phyloP scores from a whole-genome alignment of 2,329 filamentous ascomycete species.

The Endocalyx cinctus region DNA sequence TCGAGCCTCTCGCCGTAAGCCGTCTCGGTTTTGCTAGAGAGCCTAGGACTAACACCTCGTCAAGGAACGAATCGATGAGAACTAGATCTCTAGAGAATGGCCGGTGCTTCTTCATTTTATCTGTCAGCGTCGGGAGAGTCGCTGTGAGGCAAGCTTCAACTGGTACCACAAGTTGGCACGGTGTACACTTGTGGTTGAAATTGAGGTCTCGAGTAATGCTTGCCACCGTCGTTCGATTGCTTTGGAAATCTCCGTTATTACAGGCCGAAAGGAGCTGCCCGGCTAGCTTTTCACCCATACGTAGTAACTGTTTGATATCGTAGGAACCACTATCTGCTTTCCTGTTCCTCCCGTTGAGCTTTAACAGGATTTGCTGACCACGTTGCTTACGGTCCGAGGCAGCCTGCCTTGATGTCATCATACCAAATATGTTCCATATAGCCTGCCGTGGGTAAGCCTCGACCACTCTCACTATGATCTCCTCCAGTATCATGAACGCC shows the following conservation, averaged over 20 bases:
- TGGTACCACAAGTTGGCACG: slow-evolving; percentile 82
- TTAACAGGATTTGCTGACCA: slow-evolving; percentile 48
- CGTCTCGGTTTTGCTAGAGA: slow-evolving; percentile 91
- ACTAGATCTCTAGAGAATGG: slow-evolving; percentile 84
- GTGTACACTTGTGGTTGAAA: slow-evolving; percentile 80
- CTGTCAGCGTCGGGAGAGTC: slow-evolving; percentile 69
- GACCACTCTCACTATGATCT: slow-evolving; percentile 84
- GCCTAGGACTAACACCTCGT: slow-evolving; percentile 84
- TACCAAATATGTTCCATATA: slow-evolving; percentile 83
- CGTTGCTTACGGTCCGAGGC: slow-evolving; percentile 55
- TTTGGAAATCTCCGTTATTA: slow-evolving; percentile 68
- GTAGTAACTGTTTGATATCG: slow-evolving; percentile 69
- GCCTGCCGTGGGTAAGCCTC: slow-evolving; percentile 84
- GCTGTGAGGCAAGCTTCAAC: slow-evolving; percentile 81
- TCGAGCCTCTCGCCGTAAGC: slow-evolving; percentile 80
- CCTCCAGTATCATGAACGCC: slow-evolving; percentile 71
- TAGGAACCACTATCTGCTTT: slow-evolving; percentile 46
- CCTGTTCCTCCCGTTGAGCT: slow-evolving; percentile 41
- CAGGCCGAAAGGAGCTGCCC: slow-evolving; percentile 78
- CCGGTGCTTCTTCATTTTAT: slow-evolving; percentile 71
- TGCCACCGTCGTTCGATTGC: slow-evolving; percentile 61
- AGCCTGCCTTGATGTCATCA: slow-evolving; percentile 73
- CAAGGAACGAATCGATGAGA: slow-evolving; percentile 73
- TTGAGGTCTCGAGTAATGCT: slow-evolving; percentile 73
- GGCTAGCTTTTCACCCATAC: slow-evolving; percentile 75